Percentiles rank a stretch among this genome's conserved stretches.
Conservation (phyloP, 2,329 filamentous ascomycete species). For the Neonectria faginata region DNA sequence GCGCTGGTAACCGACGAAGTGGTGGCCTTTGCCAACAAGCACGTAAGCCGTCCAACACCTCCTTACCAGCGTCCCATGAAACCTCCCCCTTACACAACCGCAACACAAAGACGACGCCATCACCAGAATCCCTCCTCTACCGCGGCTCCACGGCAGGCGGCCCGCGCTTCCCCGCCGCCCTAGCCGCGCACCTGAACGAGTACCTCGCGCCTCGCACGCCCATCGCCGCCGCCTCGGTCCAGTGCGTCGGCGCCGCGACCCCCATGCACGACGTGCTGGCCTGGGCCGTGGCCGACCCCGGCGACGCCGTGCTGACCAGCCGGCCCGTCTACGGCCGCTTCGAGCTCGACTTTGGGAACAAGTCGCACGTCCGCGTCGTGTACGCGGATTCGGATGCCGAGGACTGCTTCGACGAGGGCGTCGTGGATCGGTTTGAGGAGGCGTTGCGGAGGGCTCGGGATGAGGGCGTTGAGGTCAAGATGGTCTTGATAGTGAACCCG, state of each 20-base stretch:
- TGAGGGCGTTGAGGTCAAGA: constrained; percentile 55
- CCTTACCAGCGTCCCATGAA: background rate
- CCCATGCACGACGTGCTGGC: constrained; percentile 55
- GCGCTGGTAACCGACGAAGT: constrained; percentile 56
- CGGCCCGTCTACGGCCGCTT: constrained; percentile 62
- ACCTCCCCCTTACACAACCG: constrained; percentile 1
- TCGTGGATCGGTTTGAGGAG: constrained; percentile 59
- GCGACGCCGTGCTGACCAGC: constrained; percentile 55
- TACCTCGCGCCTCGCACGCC: constrained; percentile 49
- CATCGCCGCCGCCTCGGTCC: constrained; percentile 49
- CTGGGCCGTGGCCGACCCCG: constrained; percentile 53
- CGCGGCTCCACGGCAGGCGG: constrained; percentile 52
- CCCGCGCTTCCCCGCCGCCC: constrained; percentile 46
- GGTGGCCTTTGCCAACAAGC: constrained; percentile 44
- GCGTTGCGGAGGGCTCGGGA: constrained; percentile 52
- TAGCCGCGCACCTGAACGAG: constrained; percentile 54
- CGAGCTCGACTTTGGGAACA: constrained; percentile 59
- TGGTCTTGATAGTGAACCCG: constrained; percentile 64
- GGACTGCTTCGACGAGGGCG: constrained; percentile 57
- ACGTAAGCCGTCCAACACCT: constrained; percentile 41
- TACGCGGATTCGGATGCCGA: constrained; percentile 58
- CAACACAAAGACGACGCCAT: constrained; percentile 42
- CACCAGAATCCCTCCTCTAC: constrained; percentile 51
- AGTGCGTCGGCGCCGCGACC: constrained; percentile 52
- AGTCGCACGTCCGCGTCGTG: constrained; percentile 56